Evolutionary conservation across 768 basidiomycete genomes (phyloP), one percentile per base, ranked within the genome.

Genomic region (Mycena metata): DNA sequence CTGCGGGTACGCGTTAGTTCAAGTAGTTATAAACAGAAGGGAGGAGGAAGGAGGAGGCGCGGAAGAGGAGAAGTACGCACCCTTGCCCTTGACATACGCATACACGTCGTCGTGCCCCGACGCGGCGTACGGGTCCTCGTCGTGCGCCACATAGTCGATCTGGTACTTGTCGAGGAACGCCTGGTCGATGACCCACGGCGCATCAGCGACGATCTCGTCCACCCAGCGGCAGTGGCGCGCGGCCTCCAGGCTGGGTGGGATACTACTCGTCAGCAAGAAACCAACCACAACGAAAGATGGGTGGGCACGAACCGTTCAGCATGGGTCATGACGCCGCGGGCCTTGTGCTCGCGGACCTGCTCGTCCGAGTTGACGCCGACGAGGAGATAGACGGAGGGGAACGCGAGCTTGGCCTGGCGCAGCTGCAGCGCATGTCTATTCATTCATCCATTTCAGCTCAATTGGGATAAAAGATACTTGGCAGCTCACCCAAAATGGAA

Each of bases 151-250:
- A 74, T 98, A 99, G 78, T 99, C 98, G 69, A 99, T 97, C 79
- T 91, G 78, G 78, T 93, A 90, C 78, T 91, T 91, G 50, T 93
- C 87, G 24, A 99, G 71, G 77, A 98, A 99, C 0, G 85, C 90
- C 62, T 91, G 83, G 71, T 91, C 89, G 66, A 99, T 84, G 45
- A 95, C 83, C 98, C 97, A 98, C 2, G 98, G 98, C 3, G 92
- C 93, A 43, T 95, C 92, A 7, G 94, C 87, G 24, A 98, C 84
- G 52, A 99, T 91, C 79, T 98, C 93, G 76, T 98, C 96, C 0
- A 96, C 96, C 97, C 97, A 99, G 63, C 95, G 89, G 77, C 96
- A 96, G 77, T 99, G 95, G n/a, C 94, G 85, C n/a, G 91, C 92
- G 7, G 93, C 89, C 80, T 99, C 98, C 73, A 96, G 85, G 66